phyloP scores from a whole-genome alignment of 2,329 filamentous ascomycete species.

The Pseudogymnoascus sp. region DNA sequence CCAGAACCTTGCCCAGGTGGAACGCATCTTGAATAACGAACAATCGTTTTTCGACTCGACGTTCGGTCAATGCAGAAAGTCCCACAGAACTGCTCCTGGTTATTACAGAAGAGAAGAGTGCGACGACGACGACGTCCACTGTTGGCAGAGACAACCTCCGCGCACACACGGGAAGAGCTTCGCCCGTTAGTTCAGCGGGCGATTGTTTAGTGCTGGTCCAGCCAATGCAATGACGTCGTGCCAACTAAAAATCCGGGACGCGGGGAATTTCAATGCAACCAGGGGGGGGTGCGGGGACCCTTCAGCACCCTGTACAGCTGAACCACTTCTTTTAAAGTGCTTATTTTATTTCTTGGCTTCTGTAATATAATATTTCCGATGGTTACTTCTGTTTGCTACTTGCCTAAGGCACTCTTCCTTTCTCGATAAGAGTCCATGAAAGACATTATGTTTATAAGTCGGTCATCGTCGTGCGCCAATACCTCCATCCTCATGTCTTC shows the following conservation, averaged over 20 bases:
- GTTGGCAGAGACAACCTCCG: neutral
- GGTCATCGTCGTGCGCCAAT: conserved; percentile 1
- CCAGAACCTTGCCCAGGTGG: neutral
- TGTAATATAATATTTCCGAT: neutral
- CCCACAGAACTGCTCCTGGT: neutral
- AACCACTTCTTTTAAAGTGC: neutral
- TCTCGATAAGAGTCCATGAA: neutral
- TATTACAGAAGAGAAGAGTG: neutral
- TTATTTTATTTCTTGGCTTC: conserved; percentile 5
- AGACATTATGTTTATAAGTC: conserved; percentile 8
- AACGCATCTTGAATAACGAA: neutral
- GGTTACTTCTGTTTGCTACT: neutral
- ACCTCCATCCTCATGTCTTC: neutral
- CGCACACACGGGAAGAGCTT: neutral
- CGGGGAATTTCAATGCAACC: neutral
- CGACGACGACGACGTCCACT: neutral
- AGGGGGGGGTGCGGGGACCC: neutral
- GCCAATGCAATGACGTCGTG: conserved; percentile 1
- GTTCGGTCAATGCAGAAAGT: neutral
- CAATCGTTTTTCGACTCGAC: neutral
- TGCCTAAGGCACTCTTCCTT: neutral
- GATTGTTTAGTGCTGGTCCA: neutral
- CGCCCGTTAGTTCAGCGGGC: neutral
- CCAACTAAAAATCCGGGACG: neutral
- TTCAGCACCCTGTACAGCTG: neutral